Evolutionary conservation across 192 early-diverging fungal genomes (phyloP), one percentile per base, ranked within the genome.

Genomic region (Coemansia biformis): DNA sequence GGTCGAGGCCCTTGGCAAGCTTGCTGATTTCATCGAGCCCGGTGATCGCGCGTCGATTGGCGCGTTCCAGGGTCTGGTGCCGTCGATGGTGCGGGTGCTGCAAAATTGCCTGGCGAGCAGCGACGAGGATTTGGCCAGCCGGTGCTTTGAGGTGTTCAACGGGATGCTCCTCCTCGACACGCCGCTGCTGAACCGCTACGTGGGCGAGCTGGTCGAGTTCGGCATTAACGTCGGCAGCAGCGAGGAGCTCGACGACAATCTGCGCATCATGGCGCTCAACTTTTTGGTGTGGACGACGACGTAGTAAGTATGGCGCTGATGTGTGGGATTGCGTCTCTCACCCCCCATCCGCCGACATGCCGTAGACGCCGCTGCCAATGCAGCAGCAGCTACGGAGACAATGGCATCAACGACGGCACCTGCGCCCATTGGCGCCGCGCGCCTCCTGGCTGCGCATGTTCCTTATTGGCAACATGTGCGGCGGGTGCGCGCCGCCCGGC

Each of bases 91-190:
- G 37, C 80, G 77, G 39, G 87, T 93, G 0, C 64, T 96, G 49
- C 82, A 88, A 56, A 81, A 88, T 53, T 87, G 86, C 51, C 58
- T 96, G 15, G 80, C 62, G 32, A 68, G 75, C 4, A 72, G 67
- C 26, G 87, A 96, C 51, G 89, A 90, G 59, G 85, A 88, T 15
- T 82, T 69, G 37, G 83, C 85, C 12, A 77, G 76, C 23, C 79
- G 85, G 48, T 86, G 89, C 47, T 91, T 92, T 55, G 91, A 91
- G 55, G 86, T 95, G 12, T 86, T 95, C 66, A 87, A 92, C 67
- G 75, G 73, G 14, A 71, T 95, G 43, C 72, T 95, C 21, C 65
- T 86, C 48, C 71, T 89, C 46, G 92, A 94, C 56, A 59, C 84
- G 14, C 90, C 90, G 36, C 60, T 94, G 24, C 64, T 94, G 21